These are phyloP conservation scores for Turritis glabra DNA, from an alignment of 345 rosid species.

Conservation along the genomic window DNA sequence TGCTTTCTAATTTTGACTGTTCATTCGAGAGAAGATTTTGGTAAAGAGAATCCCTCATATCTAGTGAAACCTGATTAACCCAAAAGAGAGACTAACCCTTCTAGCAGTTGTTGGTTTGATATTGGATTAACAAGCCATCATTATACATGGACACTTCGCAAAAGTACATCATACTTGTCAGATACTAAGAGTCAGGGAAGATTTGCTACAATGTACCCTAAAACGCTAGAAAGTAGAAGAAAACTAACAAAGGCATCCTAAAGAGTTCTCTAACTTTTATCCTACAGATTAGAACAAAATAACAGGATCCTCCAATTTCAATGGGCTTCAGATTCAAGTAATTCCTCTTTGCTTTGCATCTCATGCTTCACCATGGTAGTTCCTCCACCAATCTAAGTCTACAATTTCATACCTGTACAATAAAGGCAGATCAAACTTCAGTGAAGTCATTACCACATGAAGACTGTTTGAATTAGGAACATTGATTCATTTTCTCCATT, in stretches of 20 bases:
- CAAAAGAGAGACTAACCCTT: neutral
- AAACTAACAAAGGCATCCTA: neutral
- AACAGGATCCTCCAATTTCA: slow-evolving; percentile 24
- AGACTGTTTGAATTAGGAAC: neutral
- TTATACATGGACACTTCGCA: slow-evolving; percentile 31
- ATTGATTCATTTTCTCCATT: neutral
- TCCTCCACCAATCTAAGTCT: slow-evolving; percentile 26
- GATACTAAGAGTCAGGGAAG: slow-evolving; percentile 9
- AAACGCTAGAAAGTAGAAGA: slow-evolving; percentile 1
- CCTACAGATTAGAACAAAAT: slow-evolving; percentile 21
- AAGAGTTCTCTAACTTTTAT: slow-evolving; percentile 17
- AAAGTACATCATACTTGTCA: slow-evolving; percentile 21
- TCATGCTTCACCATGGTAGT: neutral
- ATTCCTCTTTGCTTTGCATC: slow-evolving; percentile 2
- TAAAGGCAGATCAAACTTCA: neutral
- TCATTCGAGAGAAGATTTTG: too few relatives aligned
- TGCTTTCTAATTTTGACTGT: too few relatives aligned
- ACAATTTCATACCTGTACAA: slow-evolving; percentile 27
- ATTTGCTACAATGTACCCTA: slow-evolving; percentile 25
- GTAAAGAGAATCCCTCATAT: neutral
- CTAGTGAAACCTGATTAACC: neutral
- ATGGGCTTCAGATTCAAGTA: slow-evolving; percentile 10
- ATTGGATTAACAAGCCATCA: neutral
- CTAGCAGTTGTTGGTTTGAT: neutral
- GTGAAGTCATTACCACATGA: neutral